Base-by-base conservation (phyloP, 306 rosid species). In the Abrus precatorius region DNA sequence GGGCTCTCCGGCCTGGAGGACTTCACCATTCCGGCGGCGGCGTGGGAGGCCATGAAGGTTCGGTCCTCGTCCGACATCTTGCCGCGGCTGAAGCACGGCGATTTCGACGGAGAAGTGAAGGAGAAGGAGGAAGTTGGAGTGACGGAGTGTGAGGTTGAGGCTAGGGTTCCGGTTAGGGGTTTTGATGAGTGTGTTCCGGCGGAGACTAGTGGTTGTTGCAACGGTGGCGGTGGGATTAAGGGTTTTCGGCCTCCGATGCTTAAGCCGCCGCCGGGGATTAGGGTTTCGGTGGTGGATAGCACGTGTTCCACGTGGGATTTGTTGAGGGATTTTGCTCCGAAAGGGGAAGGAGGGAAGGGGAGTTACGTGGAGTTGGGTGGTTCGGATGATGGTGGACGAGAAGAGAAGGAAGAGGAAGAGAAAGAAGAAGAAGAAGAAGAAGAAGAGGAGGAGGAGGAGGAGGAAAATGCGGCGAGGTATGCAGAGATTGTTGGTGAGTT, bases 1-100 rank as follows among this genome's bases (percentile, higher is more conserved):
- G 98, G 97, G 34, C 82, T 94, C 0, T 76, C 85, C 7, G 97
- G 98, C 10, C 92, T 93, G 1, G 98, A 94, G 7, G 98, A 92
- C 64, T 92, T 94, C 71, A 72, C 82, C 0, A 94, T 94, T 13
- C 88, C 97, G 59, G 55, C 78, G 73, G 88, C 85, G 50, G 93
- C 84, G 5, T 94, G 97, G 97, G 95, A 85, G 77, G 91, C 90
- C 5, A 75, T 85, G 86, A 92, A 85, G 84, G 45, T 77, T 68
- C 87, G 93, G 1, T 87, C 97, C 2, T 80, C 90, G 7, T 94
- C 97, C 4, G 97, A 92, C 76, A 50, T 87, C 49, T 84, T 87
- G 1, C 95, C 95, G 1, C 34, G 82, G 74, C 67, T 89, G 30
- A 79, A 79, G 69, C 3, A 52, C 20, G 70, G 49, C 49, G 73